These are phyloP conservation scores for Cercophora newfieldiana DNA, from an alignment of 495 filamentous ascomycete genomes.

Conservation along the genomic window DNA sequence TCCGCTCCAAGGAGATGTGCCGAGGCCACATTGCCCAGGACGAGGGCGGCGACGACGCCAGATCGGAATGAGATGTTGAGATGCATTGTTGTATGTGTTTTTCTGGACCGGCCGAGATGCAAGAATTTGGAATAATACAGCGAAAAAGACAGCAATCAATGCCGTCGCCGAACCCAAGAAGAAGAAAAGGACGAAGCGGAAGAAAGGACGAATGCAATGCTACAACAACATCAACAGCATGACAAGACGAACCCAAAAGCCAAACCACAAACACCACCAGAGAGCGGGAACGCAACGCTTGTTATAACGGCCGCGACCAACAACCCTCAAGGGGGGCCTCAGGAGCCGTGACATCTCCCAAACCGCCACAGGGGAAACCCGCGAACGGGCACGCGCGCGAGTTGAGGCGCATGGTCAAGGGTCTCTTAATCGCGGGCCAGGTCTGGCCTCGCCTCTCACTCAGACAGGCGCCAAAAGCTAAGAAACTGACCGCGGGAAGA, in stretches of 20 bases:
- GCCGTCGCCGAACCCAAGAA: neutral
- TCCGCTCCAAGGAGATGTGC: conserved; percentile 8
- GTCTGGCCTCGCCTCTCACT: neutral
- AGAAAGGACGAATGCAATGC: no score
- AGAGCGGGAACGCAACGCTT: neutral
- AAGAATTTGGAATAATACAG: neutral
- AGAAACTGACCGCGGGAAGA: neutral
- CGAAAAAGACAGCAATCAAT: neutral
- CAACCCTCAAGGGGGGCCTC: neutral
- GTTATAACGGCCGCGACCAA: neutral
- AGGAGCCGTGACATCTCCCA: neutral
- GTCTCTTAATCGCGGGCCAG: no score
- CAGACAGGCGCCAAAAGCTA: neutral
- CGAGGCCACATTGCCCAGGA: conserved; percentile 3
- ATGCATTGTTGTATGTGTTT: no score
- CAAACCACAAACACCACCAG: no score
- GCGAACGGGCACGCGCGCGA: neutral
- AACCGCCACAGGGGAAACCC: neutral
- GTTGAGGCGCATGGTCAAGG: neutral
- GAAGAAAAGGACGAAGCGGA: neutral
- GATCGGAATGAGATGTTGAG: neutral
- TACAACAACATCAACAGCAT: neutral
- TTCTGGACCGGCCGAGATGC: neutral
- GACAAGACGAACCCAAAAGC: no score
- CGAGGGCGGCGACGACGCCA: conserved; percentile 9